Conservation (phyloP, 1,139 yeast species). For the Candida sp. region DNA sequence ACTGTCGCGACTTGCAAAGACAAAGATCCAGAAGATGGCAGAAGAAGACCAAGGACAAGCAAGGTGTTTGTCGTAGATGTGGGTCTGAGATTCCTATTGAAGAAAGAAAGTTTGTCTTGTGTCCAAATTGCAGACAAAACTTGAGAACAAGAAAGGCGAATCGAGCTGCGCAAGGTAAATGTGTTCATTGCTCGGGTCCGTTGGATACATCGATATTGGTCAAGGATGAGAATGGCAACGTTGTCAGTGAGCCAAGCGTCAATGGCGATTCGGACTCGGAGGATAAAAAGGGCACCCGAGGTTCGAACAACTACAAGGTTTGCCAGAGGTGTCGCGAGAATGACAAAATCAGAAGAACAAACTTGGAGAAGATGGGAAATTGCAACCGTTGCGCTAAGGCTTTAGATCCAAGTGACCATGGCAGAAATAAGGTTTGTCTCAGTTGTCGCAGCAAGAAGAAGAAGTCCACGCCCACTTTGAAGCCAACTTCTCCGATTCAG, state of each 20-base stretch:
- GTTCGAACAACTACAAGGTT: slow-evolving; percentile 48
- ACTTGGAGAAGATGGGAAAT: slow-evolving; percentile 59
- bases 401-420: slow-evolving; percentile 46
- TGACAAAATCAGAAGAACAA: slow-evolving; percentile 59
- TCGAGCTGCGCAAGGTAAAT: slow-evolving; percentile 64
- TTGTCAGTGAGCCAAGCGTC: slow-evolving; percentile 10
- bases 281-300: not conserved
- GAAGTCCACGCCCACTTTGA: slow-evolving; percentile 18
- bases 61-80: slow-evolving; percentile 69
- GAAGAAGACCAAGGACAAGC: slow-evolving; percentile 58
- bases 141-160: slow-evolving; percentile 59
- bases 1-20: slow-evolving; percentile 66
- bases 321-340: slow-evolving; percentile 66
- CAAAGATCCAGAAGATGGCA: slow-evolving; percentile 71
- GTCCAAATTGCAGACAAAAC: slow-evolving; percentile 61
- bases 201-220: slow-evolving; percentile 48
- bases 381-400: slow-evolving; percentile 66
- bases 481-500: slow-evolving; percentile 2
- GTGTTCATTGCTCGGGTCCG: slow-evolving; percentile 72
- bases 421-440: slow-evolving; percentile 59
- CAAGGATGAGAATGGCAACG: slow-evolving; percentile 14
- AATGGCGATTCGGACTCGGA: slow-evolving; percentile 14
- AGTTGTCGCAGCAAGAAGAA: slow-evolving; percentile 59
- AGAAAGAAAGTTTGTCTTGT: slow-evolving; percentile 55
- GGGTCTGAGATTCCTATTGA: slow-evolving; percentile 57